phyloP scores from a whole-genome alignment of 78 protist species.

The Polysphondylium violaceum region DNA sequence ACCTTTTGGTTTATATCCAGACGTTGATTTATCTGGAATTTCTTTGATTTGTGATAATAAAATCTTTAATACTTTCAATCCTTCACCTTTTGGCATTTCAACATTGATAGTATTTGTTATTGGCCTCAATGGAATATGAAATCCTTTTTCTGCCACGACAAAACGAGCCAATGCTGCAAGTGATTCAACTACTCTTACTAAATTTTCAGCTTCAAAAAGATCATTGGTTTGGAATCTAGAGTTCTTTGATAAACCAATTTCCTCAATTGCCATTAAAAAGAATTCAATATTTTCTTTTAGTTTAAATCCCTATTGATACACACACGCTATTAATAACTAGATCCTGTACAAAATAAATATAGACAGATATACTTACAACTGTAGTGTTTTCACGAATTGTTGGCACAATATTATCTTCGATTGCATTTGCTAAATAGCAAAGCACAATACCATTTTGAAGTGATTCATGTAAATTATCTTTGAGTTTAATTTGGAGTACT shows the following conservation, averaged over 20 bases:
- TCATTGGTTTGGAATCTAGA: constrained; percentile 33
- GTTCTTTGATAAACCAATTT: constrained; percentile 43
- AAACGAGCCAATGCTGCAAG: constrained; percentile 5
- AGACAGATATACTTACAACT: constrained; percentile 14
- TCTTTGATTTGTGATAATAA: constrained; percentile 44
- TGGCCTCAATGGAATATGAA: constrained; percentile 23
- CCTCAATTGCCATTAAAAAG: constrained; percentile 65
- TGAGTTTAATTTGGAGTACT: constrained; percentile 19
- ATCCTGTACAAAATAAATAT: too few relatives aligned
- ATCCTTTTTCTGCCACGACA: constrained; percentile 3
- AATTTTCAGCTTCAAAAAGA: constrained; percentile 30
- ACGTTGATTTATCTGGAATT: background rate
- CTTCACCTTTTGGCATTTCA: constrained; percentile 33
- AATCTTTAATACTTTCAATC: constrained; percentile 7
- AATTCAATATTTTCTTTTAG: constrained; percentile 25
- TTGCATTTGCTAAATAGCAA: constrained; percentile 37
- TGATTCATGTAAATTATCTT: constrained; percentile 24
- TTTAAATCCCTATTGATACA: constrained; percentile 21
- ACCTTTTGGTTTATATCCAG: constrained; percentile 20
- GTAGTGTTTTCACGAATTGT: constrained; percentile 30
- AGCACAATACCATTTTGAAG: constrained; percentile 54
- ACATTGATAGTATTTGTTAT: background rate
- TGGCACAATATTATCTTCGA: constrained; percentile 30
- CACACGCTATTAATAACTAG: too few relatives aligned
- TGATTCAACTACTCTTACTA: constrained; percentile 49